A percentile compares a stretch with the other conserved stretches of the same genome.
phyloP scores from a whole-genome alignment of 257 asterid species.

The Capsicum baccatum region DNA sequence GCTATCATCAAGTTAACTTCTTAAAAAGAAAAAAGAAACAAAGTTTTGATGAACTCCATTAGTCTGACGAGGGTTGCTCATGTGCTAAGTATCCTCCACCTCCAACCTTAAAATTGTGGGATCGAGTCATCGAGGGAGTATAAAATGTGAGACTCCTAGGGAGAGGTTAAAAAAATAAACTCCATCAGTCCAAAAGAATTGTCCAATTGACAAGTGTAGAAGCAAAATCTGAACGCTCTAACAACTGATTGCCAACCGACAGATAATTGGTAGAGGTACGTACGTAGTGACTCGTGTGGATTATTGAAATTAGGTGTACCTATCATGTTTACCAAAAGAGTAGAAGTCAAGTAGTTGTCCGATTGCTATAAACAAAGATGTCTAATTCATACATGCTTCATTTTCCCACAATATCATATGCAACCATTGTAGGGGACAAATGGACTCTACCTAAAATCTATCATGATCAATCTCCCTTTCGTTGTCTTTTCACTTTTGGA shows the following conservation, averaged over 20 bases:
- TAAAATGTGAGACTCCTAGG: neutral
- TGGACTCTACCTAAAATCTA: neutral
- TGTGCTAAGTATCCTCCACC: no score
- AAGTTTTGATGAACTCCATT: neutral
- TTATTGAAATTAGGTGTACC: neutral
- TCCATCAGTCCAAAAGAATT: neutral
- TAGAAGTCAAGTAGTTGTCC: neutral
- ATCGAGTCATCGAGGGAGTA: no score
- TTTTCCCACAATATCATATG: constrained; percentile 10
- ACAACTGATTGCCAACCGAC: neutral
- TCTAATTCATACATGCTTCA: neutral
- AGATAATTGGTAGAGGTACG: neutral
- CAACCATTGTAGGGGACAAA: constrained; percentile 24
- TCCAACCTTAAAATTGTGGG: no score
- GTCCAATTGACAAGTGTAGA: neutral
- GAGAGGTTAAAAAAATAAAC: neutral
- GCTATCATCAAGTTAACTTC: neutral
- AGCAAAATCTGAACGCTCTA: neutral
- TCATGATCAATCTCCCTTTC: constrained; percentile 16
- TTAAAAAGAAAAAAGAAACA: no score
- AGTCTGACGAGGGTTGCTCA: neutral
- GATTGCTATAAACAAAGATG: constrained; percentile 14
- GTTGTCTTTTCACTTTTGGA: constrained; percentile 15
- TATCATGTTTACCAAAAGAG: neutral
- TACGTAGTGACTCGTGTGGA: neutral